Evolutionary conservation across 345 rosid species (phyloP).

Genomic region (Eucalyptus decipiens): DNA sequence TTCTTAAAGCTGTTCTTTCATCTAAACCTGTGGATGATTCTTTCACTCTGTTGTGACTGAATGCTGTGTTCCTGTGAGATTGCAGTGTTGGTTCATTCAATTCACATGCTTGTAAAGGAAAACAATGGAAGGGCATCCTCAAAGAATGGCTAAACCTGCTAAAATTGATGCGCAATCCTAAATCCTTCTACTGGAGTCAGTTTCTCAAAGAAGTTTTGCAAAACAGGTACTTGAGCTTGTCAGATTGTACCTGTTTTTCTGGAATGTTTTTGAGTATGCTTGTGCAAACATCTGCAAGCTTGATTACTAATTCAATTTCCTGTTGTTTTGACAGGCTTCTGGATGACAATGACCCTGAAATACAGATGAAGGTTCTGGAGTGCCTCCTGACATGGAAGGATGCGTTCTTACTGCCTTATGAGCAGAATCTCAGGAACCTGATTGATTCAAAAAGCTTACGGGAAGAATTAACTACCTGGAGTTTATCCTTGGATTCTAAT

Average conservation of each 20-base stretch:
- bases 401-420: conserved; percentile 58
- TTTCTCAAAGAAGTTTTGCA: conserved; percentile 66
- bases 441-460: conserved; percentile 58
- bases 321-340: conserved; percentile 47
- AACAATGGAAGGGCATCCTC: conserved; percentile 66
- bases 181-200: conserved; percentile 38
- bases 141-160: conserved; percentile 82
- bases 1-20: background rate
- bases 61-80: background rate
- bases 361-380: conserved; percentile 73
- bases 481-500: conserved; percentile 48
- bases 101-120: conserved; percentile 45
- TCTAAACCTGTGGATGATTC: background rate
- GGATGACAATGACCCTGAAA: conserved; percentile 79
- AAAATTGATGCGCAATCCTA: conserved; percentile 61
- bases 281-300: background rate
- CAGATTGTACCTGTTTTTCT: background rate
- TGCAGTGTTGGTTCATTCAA: conserved; percentile 54
- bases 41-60: background rate
- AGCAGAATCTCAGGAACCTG: conserved; percentile 66
- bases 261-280: background rate
- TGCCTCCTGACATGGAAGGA: conserved; percentile 76
- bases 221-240: conserved; percentile 39
- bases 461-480: conserved; percentile 87
- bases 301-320: background rate